These are phyloP conservation scores for Penicillium verhagenii DNA, from an alignment of 495 filamentous ascomycete genomes.

Conservation along the genomic window DNA sequence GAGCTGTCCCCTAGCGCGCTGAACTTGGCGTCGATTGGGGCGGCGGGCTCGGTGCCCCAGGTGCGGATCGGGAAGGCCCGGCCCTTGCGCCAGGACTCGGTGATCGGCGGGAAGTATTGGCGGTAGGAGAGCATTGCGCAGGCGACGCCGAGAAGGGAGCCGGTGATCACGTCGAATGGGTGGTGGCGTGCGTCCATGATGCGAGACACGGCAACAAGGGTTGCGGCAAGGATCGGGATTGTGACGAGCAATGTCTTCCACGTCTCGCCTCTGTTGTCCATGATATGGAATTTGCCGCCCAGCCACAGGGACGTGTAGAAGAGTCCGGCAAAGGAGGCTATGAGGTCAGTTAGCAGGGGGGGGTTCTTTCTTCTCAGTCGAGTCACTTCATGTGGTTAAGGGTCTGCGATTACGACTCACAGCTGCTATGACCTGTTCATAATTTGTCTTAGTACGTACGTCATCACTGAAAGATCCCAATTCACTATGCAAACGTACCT, in stretches of 20 bases:
- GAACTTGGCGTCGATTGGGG: conserved; percentile 19
- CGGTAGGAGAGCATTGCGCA: conserved; percentile 51
- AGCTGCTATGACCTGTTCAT: conserved; percentile 51
- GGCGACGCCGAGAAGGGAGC: conserved; percentile 61
- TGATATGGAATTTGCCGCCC: conserved; percentile 53
- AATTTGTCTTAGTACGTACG: conserved; percentile 27
- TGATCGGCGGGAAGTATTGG: conserved; percentile 58
- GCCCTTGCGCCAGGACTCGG: conserved; percentile 57
- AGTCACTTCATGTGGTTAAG: neutral
- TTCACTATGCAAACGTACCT: conserved; percentile 37
- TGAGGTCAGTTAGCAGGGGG: conserved; percentile 2
- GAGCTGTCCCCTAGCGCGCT: conserved; percentile 23
- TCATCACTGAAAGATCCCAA: neutral
- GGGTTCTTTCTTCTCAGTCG: no score
- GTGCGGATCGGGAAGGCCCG: conserved; percentile 61
- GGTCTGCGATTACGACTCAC: conserved; percentile 29
- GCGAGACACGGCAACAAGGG: conserved; percentile 53
- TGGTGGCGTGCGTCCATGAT: conserved; percentile 84
- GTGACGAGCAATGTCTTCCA: conserved; percentile 72
- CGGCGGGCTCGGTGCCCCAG: conserved; percentile 49
- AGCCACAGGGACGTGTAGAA: conserved; percentile 72
- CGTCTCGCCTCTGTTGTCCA: conserved; percentile 69
- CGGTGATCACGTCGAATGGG: conserved; percentile 84
- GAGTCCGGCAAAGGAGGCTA: conserved; percentile 71
- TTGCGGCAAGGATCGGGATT: conserved; percentile 54